Evolutionary conservation across 2,329 filamentous ascomycete species (phyloP).

Genomic region (Tolypocladium capitatum): DNA sequence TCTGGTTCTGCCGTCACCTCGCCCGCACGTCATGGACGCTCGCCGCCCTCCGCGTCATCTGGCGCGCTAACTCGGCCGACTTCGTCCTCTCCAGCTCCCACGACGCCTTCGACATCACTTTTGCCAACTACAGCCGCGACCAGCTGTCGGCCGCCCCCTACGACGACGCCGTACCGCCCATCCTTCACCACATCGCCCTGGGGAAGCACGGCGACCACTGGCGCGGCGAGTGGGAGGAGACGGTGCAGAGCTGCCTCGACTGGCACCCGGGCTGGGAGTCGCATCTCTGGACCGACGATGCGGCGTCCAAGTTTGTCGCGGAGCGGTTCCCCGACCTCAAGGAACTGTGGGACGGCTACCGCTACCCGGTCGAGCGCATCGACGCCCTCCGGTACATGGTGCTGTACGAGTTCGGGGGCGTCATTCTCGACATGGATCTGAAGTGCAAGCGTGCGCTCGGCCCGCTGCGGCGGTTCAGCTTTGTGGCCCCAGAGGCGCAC

Average conservation of each 20-base stretch:
- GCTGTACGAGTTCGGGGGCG: conserved; percentile 19
- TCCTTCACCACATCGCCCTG: conserved; percentile 21
- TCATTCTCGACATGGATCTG: conserved; percentile 14
- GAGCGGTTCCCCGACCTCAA: conserved; percentile 11
- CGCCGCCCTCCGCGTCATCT: conserved; percentile 12
- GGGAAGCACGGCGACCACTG: conserved; percentile 10
- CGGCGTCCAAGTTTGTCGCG: conserved; percentile 6
- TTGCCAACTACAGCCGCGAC: conserved; percentile 16
- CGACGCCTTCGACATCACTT: conserved; percentile 18
- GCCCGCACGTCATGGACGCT: conserved; percentile 15
- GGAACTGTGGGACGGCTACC: conserved; percentile 38
- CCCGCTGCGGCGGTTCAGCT: conserved; percentile 24
- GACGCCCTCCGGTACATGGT: conserved; percentile 53
- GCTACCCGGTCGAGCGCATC: conserved; percentile 55
- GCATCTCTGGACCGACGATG: conserved; percentile 10
- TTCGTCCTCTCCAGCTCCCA: conserved; percentile 14
- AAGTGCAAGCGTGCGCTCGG: conserved; percentile 24
- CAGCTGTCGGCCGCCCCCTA: conserved; percentile 15
- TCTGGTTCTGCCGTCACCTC: conserved; percentile 5
- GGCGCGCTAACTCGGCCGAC: conserved; percentile 8
- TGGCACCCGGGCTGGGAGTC: conserved; percentile 20
- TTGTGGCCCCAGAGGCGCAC: conserved; percentile 26
- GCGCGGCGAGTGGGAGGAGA: conserved; percentile 13
- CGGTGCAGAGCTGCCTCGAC: conserved; percentile 19
- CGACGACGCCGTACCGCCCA: conserved; percentile 17